Conservation (phyloP, 2,329 filamentous ascomycete genomes). For the Trichoderma koningii region DNA sequence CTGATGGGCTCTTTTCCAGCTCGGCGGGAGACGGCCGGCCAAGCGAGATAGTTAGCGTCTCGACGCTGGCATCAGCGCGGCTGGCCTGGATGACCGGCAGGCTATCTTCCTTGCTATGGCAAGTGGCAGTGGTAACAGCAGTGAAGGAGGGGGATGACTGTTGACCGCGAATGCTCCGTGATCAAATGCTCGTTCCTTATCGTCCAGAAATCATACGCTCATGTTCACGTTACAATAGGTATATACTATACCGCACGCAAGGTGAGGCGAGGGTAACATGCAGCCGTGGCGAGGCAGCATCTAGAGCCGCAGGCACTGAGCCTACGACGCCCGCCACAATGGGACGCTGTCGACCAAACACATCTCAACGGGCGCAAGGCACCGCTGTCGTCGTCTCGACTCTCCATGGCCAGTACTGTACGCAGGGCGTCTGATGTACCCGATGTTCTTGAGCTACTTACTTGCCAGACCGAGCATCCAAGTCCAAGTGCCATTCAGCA, state of each 20-base stretch:
- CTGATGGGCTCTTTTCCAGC: background rate
- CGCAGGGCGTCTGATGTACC: background rate
- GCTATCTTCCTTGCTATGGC: background rate
- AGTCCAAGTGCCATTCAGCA: conserved; percentile 1
- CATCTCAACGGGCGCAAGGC: background rate
- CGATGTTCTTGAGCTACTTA: background rate
- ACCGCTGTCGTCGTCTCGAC: background rate
- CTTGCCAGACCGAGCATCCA: background rate
- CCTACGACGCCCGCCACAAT: background rate
- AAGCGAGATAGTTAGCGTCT: conserved; percentile 14
- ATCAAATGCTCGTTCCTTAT: background rate
- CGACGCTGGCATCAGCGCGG: background rate
- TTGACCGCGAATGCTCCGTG: background rate
- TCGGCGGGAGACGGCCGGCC: conserved; percentile 3
- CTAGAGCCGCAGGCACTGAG: background rate
- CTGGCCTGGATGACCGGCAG: background rate
- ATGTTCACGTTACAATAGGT: background rate
- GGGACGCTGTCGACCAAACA: background rate
- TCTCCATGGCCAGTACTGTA: conserved; percentile 5
- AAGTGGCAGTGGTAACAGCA: background rate
- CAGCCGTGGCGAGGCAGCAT: background rate
- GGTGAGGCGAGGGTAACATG: conserved; percentile 13
- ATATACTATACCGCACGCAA: background rate
- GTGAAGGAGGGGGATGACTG: background rate
- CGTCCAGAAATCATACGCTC: background rate